Percentiles rank a stretch among this genome's conserved stretches.
Evolutionary conservation across 805 yeast species (phyloP).

Genomic region (Wickerhamiella domercqiae): DNA sequence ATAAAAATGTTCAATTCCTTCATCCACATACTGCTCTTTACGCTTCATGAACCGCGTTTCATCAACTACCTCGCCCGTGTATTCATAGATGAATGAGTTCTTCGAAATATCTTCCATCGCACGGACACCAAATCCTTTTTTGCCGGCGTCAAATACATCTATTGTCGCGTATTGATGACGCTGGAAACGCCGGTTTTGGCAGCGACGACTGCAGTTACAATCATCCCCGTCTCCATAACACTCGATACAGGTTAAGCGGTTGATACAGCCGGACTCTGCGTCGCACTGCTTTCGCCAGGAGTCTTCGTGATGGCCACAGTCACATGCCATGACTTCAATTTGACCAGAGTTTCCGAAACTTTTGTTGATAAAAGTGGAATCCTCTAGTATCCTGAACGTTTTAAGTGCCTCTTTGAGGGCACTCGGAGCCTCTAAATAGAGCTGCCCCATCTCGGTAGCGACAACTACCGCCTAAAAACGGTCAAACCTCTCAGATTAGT

Average conservation of each 20-base stretch:
- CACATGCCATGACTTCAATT: constrained; percentile 81
- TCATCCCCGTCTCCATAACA: constrained; percentile 45
- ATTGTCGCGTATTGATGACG: constrained; percentile 53
- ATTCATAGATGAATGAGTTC: constrained; percentile 72
- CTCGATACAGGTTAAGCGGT: constrained; percentile 81
- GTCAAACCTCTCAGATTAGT: too few species aligned
- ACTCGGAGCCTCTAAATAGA: constrained; percentile 14
- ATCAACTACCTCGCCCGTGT: constrained; percentile 86
- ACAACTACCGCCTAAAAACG: too few species aligned
- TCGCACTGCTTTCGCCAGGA: constrained; percentile 48
- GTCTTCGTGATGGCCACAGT: constrained; percentile 42
- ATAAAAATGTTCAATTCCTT: constrained; percentile 63
- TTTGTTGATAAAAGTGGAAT: constrained; percentile 49
- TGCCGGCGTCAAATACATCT: constrained; percentile 68
- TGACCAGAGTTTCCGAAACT: constrained; percentile 56
- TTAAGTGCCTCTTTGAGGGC: constrained; percentile 40
- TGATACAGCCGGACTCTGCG: constrained; percentile 77
- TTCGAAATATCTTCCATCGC: constrained; percentile 44
- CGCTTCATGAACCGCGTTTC: constrained; percentile 59
- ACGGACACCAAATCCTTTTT: constrained; percentile 81
- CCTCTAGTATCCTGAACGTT: constrained; percentile 40
- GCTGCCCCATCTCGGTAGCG: constrained; percentile 11
- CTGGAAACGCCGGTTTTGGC: constrained; percentile 85
- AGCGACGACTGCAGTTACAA: constrained; percentile 59
- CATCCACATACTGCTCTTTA: constrained; percentile 48